A percentile compares a stretch with the other conserved stretches of the same genome.
These are phyloP conservation scores for Fusarium sp. DNA, from an alignment of 2,329 filamentous ascomycete genomes.

Conservation along the genomic window DNA sequence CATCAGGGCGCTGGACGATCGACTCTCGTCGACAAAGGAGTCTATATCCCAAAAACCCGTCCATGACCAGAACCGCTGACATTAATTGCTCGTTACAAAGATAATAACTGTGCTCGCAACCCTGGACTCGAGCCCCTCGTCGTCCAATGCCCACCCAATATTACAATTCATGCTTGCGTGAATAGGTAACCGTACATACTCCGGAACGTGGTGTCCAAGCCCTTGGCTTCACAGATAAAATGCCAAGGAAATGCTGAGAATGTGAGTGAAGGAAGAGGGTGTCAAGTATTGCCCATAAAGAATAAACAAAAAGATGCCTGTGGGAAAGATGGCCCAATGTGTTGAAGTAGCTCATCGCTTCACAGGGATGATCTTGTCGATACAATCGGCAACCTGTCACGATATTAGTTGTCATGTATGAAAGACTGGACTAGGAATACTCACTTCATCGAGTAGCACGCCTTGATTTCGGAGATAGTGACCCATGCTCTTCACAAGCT, in stretches of 20 bases:
- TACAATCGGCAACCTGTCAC: constrained; percentile 39
- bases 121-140: constrained; percentile 4
- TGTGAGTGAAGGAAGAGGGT: constrained; percentile 21
- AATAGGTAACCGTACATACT: constrained; percentile 12
- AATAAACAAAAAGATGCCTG: constrained; percentile 28
- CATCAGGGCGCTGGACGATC: constrained; percentile 8
- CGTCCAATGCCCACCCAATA: constrained; percentile 23
- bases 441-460: constrained; percentile 48
- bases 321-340: constrained; percentile 10
- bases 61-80: constrained; percentile 8
- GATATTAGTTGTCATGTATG: constrained; percentile 5
- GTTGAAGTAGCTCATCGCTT: constrained; percentile 33
- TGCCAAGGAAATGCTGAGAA: constrained; percentile 26
- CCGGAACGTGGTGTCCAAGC: neutral
- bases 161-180: constrained; percentile 20
- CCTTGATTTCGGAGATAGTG: constrained; percentile 75
- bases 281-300: constrained; percentile 12
- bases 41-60: constrained; percentile 12
- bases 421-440: constrained; percentile 11
- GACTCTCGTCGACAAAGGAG: constrained; percentile 8
- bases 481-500: constrained; percentile 74
- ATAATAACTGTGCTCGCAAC: constrained; percentile 21
- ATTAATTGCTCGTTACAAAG: constrained; percentile 34
- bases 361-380: constrained; percentile 38
- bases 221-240: neutral